Conservation (phyloP, 495 filamentous ascomycete species). For the Melanomma pulvis-pyrius region DNA sequence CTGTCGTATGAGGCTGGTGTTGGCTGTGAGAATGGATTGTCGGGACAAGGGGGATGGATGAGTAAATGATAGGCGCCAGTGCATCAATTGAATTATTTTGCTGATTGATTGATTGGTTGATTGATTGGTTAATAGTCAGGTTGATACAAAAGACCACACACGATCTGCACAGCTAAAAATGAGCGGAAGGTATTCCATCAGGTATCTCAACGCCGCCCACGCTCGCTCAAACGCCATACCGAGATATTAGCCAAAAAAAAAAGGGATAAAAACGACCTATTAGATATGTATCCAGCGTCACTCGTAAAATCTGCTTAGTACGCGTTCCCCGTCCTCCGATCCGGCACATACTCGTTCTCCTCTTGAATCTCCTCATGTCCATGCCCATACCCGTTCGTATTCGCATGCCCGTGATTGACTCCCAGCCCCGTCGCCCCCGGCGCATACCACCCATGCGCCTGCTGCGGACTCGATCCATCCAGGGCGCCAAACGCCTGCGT, state of each 20-base stretch:
- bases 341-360: neutral
- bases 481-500: constrained; percentile 48
- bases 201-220: neutral
- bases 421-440: neutral
- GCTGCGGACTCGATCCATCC: constrained; percentile 15
- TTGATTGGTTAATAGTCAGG: too few relatives aligned
- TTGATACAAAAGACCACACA: too few relatives aligned
- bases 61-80: too few relatives aligned
- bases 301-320: too few relatives aligned
- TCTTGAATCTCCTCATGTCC: too few relatives aligned
- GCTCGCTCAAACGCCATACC: neutral
- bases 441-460: neutral
- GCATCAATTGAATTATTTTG: too few relatives aligned
- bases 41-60: too few relatives aligned
- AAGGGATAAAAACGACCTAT: neutral
- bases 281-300: neutral
- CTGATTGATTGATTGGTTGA: too few relatives aligned
- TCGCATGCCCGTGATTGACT: neutral
- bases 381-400: neutral
- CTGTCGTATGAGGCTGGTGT: too few relatives aligned
- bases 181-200: neutral
- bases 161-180: too few relatives aligned
- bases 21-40: too few relatives aligned
- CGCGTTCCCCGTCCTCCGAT: neutral
- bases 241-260: neutral